phyloP scores from a whole-genome alignment of 2,329 filamentous ascomycete genomes.

The Alternaria sp. region DNA sequence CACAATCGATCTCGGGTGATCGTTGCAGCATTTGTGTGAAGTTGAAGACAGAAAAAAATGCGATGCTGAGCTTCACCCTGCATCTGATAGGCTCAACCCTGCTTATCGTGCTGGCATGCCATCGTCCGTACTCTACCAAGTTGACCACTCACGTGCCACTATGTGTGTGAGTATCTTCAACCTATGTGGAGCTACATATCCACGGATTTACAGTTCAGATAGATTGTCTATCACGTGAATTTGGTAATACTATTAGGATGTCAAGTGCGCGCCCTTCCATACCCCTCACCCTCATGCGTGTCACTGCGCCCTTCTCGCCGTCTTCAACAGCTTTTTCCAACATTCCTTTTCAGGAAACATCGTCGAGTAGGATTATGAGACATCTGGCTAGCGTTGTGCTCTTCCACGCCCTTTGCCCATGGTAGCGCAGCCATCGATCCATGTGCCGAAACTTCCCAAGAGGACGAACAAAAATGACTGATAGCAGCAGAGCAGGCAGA shows the following conservation, averaged over 20 bases:
- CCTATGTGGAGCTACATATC: not conserved
- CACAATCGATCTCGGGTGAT: not conserved
- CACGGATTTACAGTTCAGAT: not conserved
- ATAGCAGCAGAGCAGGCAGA: not conserved
- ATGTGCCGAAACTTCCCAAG: not conserved
- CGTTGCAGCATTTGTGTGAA: not conserved
- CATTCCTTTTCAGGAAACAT: not conserved
- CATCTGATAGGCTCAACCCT: not conserved
- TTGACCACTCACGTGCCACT: not conserved
- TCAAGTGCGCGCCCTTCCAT: not conserved
- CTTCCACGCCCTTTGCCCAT: not conserved
- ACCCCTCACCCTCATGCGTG: not conserved
- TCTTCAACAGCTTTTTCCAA: not conserved
- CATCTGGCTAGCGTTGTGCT: not conserved
- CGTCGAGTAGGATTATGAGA: not conserved
- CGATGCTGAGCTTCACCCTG: not conserved
- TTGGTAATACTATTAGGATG: not conserved
- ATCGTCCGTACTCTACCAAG: not conserved
- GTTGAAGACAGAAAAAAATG: not conserved
- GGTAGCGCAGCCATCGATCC: not conserved
- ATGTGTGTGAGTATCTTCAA: not conserved
- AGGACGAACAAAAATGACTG: not conserved
- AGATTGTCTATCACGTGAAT: not conserved
- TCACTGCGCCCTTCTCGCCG: not conserved
- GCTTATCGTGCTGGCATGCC: not conserved